Evolutionary conservation across 2,329 filamentous ascomycete species (phyloP).

Genomic region (Pyricularia sp.): DNA sequence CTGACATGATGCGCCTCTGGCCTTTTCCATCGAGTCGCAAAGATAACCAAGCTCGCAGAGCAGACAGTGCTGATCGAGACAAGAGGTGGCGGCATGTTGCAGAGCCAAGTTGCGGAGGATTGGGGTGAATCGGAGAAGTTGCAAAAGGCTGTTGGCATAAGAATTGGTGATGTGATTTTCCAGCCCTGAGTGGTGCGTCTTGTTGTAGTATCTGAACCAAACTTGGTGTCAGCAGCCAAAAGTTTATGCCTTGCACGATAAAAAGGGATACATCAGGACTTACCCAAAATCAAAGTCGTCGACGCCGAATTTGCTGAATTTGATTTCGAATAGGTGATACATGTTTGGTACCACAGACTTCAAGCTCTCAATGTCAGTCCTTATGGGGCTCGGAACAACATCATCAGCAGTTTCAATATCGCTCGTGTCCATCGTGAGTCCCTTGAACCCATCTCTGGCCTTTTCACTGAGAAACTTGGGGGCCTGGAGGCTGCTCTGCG

Average conservation of each 20-base stretch:
- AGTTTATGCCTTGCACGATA: background rate
- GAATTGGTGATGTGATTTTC: constrained; percentile 97
- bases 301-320: constrained; percentile 98
- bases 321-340: constrained; percentile 94
- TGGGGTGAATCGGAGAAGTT: constrained; percentile 86
- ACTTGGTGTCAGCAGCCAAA: background rate
- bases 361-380: constrained; percentile 57
- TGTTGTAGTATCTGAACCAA: constrained; percentile 79
- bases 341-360: constrained; percentile 77
- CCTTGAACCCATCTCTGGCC: constrained; percentile 56
- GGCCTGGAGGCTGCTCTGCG: constrained; percentile 55
- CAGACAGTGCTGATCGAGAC: constrained; percentile 73
- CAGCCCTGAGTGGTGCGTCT: constrained; percentile 80
- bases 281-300: constrained; percentile 97
- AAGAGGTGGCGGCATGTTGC: constrained; percentile 79
- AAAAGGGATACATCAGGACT: constrained; percentile 18
- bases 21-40: constrained; percentile 97
- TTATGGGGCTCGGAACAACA: constrained; percentile 2
- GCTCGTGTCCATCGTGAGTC: constrained; percentile 14
- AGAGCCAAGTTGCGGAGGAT: constrained; percentile 80
- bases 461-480: constrained; percentile 96
- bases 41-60: constrained; percentile 92
- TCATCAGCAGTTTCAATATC: background rate
- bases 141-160: constrained; percentile 86
- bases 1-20: constrained; percentile 86